A percentile compares a stretch with the other conserved stretches of the same genome.
Conservation (phyloP, 2,329 filamentous ascomycete species). For the Ceratocystis ficicola region DNA sequence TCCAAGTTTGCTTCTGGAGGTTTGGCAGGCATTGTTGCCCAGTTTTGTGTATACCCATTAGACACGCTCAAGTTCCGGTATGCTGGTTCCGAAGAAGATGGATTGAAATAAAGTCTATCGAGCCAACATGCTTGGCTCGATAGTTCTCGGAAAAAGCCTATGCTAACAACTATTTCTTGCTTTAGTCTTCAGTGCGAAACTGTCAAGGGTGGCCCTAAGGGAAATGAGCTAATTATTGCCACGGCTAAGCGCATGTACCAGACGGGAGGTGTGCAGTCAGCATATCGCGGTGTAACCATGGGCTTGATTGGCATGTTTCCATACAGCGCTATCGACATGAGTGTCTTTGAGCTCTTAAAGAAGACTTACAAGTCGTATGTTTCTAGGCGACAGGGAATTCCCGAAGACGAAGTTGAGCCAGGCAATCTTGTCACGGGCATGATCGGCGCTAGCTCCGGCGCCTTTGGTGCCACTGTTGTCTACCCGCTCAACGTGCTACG, state of each 20-base stretch:
- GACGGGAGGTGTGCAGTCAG: constrained; percentile 59
- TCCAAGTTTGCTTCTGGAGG: constrained; percentile 89
- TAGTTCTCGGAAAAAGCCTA: not conserved
- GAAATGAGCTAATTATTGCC: constrained; percentile 67
- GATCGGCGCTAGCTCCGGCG: constrained; percentile 83
- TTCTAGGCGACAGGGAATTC: constrained; percentile 54
- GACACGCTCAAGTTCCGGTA: constrained; percentile 64
- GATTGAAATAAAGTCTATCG: too few relatives aligned
- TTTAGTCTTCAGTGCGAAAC: constrained; percentile 83
- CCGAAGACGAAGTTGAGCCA: constrained; percentile 72
- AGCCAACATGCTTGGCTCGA: too few relatives aligned
- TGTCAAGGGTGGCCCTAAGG: constrained; percentile 69
- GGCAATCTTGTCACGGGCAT: constrained; percentile 74
- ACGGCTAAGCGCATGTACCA: constrained; percentile 81
- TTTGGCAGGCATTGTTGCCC: constrained; percentile 83
- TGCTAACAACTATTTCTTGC: not conserved
- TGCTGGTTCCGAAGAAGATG: constrained; percentile 22
- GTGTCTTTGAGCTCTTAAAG: constrained; percentile 90
- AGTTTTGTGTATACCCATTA: constrained; percentile 91
- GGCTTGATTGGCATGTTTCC: constrained; percentile 94
- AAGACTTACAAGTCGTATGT: constrained; percentile 56
- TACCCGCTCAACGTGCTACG: constrained; percentile 91
- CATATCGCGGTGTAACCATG: constrained; percentile 88
- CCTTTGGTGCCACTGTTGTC: constrained; percentile 82
- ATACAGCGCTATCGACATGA: constrained; percentile 91